These are phyloP conservation scores for Xylariales sp. DNA, from an alignment of 2,329 filamentous ascomycete genomes.

Conservation along the genomic window DNA sequence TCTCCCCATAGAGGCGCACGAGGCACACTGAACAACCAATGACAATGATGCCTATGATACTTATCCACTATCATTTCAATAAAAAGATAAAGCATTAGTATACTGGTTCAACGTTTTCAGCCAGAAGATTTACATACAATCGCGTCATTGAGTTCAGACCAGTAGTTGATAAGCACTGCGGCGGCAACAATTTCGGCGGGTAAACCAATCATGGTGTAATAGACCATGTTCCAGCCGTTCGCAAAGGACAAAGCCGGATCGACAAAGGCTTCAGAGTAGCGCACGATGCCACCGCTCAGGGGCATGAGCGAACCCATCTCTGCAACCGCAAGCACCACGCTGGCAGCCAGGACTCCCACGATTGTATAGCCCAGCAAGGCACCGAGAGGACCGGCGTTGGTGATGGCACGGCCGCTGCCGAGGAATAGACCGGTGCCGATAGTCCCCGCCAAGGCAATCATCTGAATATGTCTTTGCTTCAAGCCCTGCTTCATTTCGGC, in stretches of 20 bases:
- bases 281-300: conserved; percentile 30
- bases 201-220: conserved; percentile 22
- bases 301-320: conserved; percentile 32
- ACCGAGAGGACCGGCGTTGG: conserved; percentile 47
- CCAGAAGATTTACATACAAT: conserved; percentile 7
- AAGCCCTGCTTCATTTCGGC: conserved; percentile 17
- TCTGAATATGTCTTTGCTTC: conserved; percentile 44
- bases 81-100: not conserved
- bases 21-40: not conserved
- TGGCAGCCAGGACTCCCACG: conserved; percentile 27
- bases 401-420: conserved; percentile 53
- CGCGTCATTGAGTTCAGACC: conserved; percentile 11
- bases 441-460: conserved; percentile 45
- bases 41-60: not conserved
- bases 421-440: conserved; percentile 55
- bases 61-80: too few species aligned
- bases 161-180: conserved; percentile 15
- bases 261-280: conserved; percentile 28
- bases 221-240: conserved; percentile 30
- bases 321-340: conserved; percentile 27
- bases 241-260: conserved; percentile 26
- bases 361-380: conserved; percentile 28
- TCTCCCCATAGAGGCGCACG: conserved; percentile 5
- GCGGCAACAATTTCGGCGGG: conserved; percentile 24
- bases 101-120: not conserved